Evolutionary conservation across 805 yeast species (phyloP).

Genomic region (Wickerhamiella siamensis): DNA sequence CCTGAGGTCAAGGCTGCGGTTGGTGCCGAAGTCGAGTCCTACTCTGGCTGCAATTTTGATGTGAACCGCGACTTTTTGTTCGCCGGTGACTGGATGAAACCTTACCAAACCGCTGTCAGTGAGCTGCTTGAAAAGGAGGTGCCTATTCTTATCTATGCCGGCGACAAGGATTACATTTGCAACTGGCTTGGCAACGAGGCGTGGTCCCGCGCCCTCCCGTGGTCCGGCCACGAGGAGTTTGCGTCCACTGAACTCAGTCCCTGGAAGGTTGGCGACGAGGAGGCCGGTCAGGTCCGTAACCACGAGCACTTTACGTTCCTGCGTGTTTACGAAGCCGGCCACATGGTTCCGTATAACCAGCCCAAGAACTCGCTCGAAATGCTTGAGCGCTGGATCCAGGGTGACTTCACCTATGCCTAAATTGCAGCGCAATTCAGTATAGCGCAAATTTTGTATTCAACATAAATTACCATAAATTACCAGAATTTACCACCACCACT

Average conservation of each 20-base stretch:
- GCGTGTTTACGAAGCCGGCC: constrained; percentile 77
- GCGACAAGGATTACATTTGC: constrained; percentile 85
- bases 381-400: constrained; percentile 62
- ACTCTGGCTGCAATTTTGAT: constrained; percentile 61
- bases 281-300: constrained; percentile 56
- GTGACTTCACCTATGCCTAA: constrained; percentile 2
- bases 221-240: constrained; percentile 44
- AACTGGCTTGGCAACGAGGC: constrained; percentile 86
- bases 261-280: constrained; percentile 29
- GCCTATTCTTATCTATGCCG: constrained; percentile 84
- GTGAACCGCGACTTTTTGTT: constrained; percentile 61
- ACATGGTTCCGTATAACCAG: constrained; percentile 87
- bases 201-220: constrained; percentile 57
- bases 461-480: too few relatives aligned
- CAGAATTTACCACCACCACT: too few relatives aligned
- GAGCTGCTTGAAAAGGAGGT: constrained; percentile 49
- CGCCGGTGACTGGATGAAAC: constrained; percentile 54
- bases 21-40: constrained; percentile 74
- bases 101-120: constrained; percentile 43
- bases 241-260: constrained; percentile 22
- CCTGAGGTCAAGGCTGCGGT: constrained; percentile 59
- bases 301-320: constrained; percentile 56
- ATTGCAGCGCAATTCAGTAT: too few relatives aligned
- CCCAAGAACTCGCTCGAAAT: constrained; percentile 71
- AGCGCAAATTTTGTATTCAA: too few relatives aligned